phyloP scores from a whole-genome alignment of 495 filamentous ascomycete species.

The Cercophora newfieldiana region DNA sequence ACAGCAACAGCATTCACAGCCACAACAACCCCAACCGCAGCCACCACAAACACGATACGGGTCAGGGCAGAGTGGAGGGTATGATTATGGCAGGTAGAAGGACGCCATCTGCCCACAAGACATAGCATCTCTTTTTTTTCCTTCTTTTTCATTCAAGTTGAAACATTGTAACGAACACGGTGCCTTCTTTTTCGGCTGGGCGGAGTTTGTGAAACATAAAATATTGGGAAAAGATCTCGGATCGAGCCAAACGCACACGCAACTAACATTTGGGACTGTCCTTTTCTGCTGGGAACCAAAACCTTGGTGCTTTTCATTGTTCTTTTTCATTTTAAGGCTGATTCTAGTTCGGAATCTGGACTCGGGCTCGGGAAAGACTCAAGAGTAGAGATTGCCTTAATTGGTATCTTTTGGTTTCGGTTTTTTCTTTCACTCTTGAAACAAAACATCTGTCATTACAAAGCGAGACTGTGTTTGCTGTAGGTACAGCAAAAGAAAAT shows the following conservation, averaged over 20 bases:
- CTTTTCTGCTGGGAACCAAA: constrained; percentile 4
- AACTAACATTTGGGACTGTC: background rate
- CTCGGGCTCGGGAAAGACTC: background rate
- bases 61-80: background rate
- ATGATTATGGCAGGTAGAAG: background rate
- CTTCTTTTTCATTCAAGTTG: background rate
- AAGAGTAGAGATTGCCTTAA: constrained; percentile 1
- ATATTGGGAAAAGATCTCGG: background rate
- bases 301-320: background rate
- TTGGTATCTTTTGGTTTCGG: background rate
- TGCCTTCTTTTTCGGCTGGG: background rate
- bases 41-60: background rate
- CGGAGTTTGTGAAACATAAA: background rate
- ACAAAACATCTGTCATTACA: background rate
- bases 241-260: background rate
- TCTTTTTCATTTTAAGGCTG: too few species aligned
- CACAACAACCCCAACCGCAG: background rate
- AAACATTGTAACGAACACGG: background rate
- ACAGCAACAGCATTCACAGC: background rate
- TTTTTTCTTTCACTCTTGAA: background rate
- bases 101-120: background rate
- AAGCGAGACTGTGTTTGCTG: background rate
- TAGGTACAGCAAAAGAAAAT: background rate
- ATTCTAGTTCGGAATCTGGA: background rate
- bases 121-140: background rate